A percentile compares a stretch with the other conserved stretches of the same genome.
These are phyloP conservation scores for Dittrichia graveolens DNA, from an alignment of 129 eudicot species.

Conservation along the genomic window DNA sequence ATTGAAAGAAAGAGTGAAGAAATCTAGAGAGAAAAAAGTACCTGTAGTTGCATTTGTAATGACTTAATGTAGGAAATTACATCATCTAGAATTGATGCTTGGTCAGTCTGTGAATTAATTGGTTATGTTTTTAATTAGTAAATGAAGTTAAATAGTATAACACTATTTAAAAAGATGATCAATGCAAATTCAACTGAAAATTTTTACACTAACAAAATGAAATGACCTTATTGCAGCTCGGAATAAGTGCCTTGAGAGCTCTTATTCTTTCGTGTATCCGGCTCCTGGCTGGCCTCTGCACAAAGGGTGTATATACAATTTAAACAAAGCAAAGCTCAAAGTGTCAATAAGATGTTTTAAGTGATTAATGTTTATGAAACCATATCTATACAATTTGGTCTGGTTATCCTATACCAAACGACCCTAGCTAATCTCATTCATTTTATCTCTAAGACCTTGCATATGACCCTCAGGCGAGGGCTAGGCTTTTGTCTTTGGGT, in stretches of 20 bases:
- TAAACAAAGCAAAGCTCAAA: not conserved
- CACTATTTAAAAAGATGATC: not conserved
- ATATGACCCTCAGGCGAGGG: no score
- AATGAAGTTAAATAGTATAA: not conserved
- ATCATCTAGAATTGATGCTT: constrained; percentile 37
- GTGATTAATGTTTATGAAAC: no score
- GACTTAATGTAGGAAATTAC: constrained; percentile 22
- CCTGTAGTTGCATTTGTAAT: constrained; percentile 40
- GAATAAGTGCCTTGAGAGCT: constrained; percentile 39
- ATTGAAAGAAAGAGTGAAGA: not conserved
- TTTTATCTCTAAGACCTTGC: no score
- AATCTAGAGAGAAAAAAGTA: not conserved
- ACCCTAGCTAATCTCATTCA: no score
- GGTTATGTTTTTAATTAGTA: not conserved
- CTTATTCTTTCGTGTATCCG: constrained; percentile 25
- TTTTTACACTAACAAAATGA: not conserved
- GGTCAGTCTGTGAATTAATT: constrained; percentile 23
- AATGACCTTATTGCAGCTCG: constrained; percentile 39
- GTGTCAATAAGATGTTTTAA: not conserved
- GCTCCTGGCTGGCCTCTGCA: constrained; percentile 33
- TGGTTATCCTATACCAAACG: no score
- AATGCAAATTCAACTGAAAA: not conserved
- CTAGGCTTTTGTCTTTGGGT: no score
- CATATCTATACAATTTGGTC: no score
- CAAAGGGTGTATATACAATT: not conserved